These are phyloP conservation scores for Cladosporium sp. DNA, from an alignment of 2,329 filamentous ascomycete genomes.

Conservation along the genomic window DNA sequence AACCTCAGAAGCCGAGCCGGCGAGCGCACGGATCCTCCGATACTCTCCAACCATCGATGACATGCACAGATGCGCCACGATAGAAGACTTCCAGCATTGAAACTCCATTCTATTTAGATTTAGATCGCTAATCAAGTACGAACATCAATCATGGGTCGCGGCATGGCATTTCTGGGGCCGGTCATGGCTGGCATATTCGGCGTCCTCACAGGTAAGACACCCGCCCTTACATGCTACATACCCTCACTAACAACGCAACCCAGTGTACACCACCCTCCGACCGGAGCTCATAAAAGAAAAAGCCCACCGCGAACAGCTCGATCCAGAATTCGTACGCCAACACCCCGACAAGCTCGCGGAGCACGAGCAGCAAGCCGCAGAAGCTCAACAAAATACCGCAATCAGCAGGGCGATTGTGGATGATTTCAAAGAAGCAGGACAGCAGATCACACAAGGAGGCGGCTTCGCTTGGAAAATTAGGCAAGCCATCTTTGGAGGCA, in stretches of 20 bases:
- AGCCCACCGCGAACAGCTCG: conserved; percentile 7
- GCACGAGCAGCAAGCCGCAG: background rate
- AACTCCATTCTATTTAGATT: background rate
- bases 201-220: conserved; percentile 3
- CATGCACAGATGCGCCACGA: conserved; percentile 1
- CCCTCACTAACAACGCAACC: background rate
- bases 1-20: background rate
- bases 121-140: background rate
- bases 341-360: conserved; percentile 3
- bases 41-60: conserved; percentile 10
- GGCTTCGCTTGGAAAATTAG: conserved; percentile 17
- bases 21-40: conserved; percentile 15
- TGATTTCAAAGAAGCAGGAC: conserved; percentile 14
- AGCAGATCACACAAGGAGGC: background rate
- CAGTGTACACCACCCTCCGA: conserved; percentile 10
- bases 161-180: conserved; percentile 15
- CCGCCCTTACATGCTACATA: background rate
- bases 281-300: conserved; percentile 14
- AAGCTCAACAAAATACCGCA: conserved; percentile 8
- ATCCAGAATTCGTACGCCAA: background rate
- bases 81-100: background rate
- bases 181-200: conserved; percentile 10
- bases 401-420: conserved; percentile 16
- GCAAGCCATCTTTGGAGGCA: conserved; percentile 8
- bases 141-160: conserved; percentile 9